phyloP scores from a whole-genome alignment of 805 yeast species.

The Schizosaccharomyces pombe region DNA sequence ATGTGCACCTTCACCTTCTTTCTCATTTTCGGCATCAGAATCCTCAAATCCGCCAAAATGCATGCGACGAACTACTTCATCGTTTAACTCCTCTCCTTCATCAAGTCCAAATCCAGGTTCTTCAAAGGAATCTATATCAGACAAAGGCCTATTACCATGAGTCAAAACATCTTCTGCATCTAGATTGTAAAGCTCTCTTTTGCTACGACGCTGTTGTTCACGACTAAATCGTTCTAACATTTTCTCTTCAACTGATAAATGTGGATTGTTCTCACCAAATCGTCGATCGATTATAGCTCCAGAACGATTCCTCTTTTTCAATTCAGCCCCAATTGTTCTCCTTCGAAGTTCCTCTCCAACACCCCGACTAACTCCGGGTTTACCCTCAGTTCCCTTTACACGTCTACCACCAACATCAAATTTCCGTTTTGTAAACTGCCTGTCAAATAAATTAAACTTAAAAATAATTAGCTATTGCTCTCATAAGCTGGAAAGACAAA shows the following conservation, averaged over 20 bases:
- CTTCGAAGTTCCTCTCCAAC: slow-evolving; percentile 30
- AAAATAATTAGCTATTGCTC: background rate
- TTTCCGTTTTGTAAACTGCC: slow-evolving; percentile 44
- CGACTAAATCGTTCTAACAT: slow-evolving; percentile 87
- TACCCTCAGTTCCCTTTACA: slow-evolving; percentile 32
- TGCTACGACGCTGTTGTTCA: slow-evolving; percentile 43
- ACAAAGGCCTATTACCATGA: slow-evolving; percentile 51
- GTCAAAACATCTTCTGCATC: slow-evolving; percentile 43
- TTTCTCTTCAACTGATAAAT: slow-evolving; percentile 65
- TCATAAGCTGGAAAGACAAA: background rate
- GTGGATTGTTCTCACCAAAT: slow-evolving; percentile 65
- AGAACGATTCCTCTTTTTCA: slow-evolving; percentile 31
- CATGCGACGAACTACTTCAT: slow-evolving; percentile 16
- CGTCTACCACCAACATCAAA: slow-evolving; percentile 22
- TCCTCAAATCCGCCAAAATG: slow-evolving; percentile 10
- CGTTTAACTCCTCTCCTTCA: slow-evolving; percentile 14
- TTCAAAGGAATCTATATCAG: slow-evolving; percentile 29
- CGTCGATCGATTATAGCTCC: slow-evolving; percentile 62
- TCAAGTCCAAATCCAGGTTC: slow-evolving; percentile 20
- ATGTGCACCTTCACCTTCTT: slow-evolving; percentile 18
- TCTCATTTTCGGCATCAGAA: slow-evolving; percentile 19
- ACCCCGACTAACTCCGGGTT: slow-evolving; percentile 47
- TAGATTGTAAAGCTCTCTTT: slow-evolving; percentile 39
- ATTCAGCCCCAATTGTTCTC: background rate
- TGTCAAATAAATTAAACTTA: slow-evolving; percentile 78